phyloP scores from a whole-genome alignment of 441 rosid species.

The Populus hybrid region DNA sequence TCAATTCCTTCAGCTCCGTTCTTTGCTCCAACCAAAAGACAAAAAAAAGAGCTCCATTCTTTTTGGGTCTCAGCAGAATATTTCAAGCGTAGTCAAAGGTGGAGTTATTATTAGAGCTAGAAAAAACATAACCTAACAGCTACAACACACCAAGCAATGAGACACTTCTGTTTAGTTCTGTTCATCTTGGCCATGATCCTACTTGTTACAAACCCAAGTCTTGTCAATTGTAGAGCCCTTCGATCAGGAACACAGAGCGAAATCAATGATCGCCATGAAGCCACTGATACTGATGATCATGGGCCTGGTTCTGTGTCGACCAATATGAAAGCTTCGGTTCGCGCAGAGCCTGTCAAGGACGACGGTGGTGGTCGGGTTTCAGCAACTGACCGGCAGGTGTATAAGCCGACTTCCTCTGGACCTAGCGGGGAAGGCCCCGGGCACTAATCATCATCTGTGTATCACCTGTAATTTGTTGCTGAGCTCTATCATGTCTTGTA shows the following conservation, averaged over 20 bases:
- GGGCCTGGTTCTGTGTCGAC: conserved; percentile 18
- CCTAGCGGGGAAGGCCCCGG: conserved; percentile 84
- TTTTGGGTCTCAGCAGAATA: conserved; percentile 26
- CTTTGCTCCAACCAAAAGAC: conserved; percentile 21
- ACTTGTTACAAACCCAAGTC: conserved; percentile 28
- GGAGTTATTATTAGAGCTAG: neutral
- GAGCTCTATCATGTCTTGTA: neutral
- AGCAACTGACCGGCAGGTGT: conserved; percentile 22
- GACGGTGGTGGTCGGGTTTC: conserved; percentile 6
- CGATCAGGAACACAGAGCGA: conserved; percentile 14
- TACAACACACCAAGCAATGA: conserved; percentile 23
- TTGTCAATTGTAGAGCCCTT: conserved; percentile 36
- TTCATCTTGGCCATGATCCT: conserved; percentile 25
- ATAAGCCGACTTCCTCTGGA: conserved; percentile 53
- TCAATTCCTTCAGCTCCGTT: conserved; percentile 38
- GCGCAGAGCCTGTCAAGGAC: conserved; percentile 18
- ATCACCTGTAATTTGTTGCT: conserved; percentile 1
- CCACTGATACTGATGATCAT: neutral
- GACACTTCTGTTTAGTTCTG: conserved; percentile 34
- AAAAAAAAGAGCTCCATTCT: conserved; percentile 18
- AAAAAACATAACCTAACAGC: neutral
- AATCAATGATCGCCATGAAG: conserved; percentile 7
- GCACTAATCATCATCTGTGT: conserved; percentile 33
- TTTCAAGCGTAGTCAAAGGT: conserved; percentile 6
- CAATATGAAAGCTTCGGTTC: neutral